Evolutionary conservation across 1,284 basidiomycete species (phyloP).

Genomic region (Leccinum pachyderme): DNA sequence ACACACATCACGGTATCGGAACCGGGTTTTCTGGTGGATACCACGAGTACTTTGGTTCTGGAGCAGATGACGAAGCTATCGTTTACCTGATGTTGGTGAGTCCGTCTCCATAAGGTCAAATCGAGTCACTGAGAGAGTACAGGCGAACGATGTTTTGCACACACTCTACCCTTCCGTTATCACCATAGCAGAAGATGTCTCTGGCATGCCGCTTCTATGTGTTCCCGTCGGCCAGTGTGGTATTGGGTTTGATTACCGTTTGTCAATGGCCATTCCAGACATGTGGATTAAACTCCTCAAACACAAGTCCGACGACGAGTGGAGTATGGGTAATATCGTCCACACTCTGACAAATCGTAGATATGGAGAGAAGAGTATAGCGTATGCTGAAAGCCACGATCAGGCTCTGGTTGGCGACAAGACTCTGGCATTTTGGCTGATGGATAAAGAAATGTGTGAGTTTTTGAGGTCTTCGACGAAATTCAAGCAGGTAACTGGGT

Average conservation of each 20-base stretch:
- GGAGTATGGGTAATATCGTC: slow-evolving; percentile 87
- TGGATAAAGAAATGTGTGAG: slow-evolving; percentile 99
- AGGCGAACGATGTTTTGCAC: slow-evolving; percentile 94
- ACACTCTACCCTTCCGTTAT: slow-evolving; percentile 75
- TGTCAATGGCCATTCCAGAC: slow-evolving; percentile 98
- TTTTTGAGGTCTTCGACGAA: slow-evolving; percentile 17
- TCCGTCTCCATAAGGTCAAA: slow-evolving; percentile 13
- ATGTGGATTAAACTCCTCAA: slow-evolving; percentile 99
- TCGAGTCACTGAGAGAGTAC: slow-evolving; percentile 11
- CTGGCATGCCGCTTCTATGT: slow-evolving; percentile 96
- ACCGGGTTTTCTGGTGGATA: slow-evolving; percentile 97
- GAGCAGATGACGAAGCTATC: slow-evolving; percentile 86
- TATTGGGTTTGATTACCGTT: slow-evolving; percentile 94
- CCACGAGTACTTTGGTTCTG: slow-evolving; percentile 93
- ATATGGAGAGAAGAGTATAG: slow-evolving; percentile 87
- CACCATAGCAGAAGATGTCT: slow-evolving; percentile 97
- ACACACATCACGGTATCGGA: slow-evolving; percentile 95
- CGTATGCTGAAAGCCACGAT: slow-evolving; percentile 96
- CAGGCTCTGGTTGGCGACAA: slow-evolving; percentile 98
- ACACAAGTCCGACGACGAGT: slow-evolving; percentile 84
- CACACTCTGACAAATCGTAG: slow-evolving; percentile 91
- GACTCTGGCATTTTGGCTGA: slow-evolving; percentile 97
- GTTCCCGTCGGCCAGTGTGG: slow-evolving; percentile 80
- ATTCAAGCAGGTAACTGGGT: slow-evolving; percentile 26
- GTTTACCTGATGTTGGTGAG: slow-evolving; percentile 95